Conservation (phyloP, 192 early-diverging fungal genomes). For the Coemansia sp. region DNA sequence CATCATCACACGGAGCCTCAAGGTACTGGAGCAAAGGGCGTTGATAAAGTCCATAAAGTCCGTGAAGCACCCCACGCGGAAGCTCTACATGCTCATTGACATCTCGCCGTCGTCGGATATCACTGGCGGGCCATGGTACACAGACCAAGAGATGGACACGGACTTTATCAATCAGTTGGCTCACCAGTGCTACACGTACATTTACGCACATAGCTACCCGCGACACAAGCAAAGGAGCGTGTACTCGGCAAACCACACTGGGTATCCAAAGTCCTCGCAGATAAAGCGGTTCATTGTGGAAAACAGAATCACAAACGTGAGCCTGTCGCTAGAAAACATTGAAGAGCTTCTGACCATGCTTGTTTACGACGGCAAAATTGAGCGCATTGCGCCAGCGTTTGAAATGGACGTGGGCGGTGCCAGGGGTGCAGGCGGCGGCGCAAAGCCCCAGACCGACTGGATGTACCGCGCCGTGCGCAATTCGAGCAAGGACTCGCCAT, state of each 20-base stretch:
- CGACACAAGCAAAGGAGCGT: constrained; percentile 51
- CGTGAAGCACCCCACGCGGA: constrained; percentile 85
- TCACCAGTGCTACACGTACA: constrained; percentile 67
- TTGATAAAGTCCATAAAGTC: constrained; percentile 85
- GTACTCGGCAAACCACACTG: constrained; percentile 59
- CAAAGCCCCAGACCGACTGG: constrained; percentile 53
- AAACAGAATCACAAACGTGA: constrained; percentile 65
- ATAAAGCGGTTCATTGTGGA: constrained; percentile 69
- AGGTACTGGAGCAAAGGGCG: constrained; percentile 71
- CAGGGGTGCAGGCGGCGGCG: constrained; percentile 56
- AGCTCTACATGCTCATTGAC: constrained; percentile 86
- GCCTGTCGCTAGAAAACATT: constrained; percentile 70
- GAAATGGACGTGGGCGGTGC: constrained; percentile 53
- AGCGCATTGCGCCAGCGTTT: constrained; percentile 56
- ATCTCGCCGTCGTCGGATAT: constrained; percentile 78
- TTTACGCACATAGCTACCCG: constrained; percentile 53
- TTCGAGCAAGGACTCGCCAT: constrained; percentile 50
- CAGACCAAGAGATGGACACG: constrained; percentile 84
- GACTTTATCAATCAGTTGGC: constrained; percentile 84
- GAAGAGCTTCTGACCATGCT: constrained; percentile 76
- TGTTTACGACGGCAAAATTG: constrained; percentile 81
- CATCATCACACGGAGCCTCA: constrained; percentile 72
- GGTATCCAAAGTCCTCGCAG: constrained; percentile 66
- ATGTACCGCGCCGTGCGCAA: constrained; percentile 70
- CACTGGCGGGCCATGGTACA: constrained; percentile 91